A percentile compares a stretch with the other conserved stretches of the same genome.
phyloP scores from a whole-genome alignment of 768 basidiomycete species.

The Lactarius pseudohatsudake region DNA sequence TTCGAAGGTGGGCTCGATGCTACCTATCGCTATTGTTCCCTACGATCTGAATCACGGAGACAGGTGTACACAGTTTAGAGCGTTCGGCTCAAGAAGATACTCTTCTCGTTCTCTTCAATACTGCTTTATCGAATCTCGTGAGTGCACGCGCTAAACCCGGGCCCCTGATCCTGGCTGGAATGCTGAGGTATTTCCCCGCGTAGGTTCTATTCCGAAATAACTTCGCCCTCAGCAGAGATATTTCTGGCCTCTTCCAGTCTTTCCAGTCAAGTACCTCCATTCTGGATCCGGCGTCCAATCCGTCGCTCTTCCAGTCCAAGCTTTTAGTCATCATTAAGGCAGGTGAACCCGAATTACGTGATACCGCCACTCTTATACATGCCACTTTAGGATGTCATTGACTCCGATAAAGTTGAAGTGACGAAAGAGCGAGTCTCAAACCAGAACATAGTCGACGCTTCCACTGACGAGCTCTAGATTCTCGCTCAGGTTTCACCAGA shows the following conservation, averaged over 20 bases:
- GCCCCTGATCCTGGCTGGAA: neutral
- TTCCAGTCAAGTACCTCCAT: slow-evolving; percentile 58
- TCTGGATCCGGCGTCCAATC: slow-evolving; percentile 58
- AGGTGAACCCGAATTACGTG: neutral
- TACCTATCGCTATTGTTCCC: too few relatives aligned
- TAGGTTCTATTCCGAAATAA: slow-evolving; percentile 62
- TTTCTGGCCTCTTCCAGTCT: slow-evolving; percentile 57
- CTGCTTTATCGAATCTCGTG: slow-evolving; percentile 46
- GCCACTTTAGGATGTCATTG: slow-evolving; percentile 53
- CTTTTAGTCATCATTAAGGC: slow-evolving; percentile 67
- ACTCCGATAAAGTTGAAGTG: slow-evolving; percentile 58
- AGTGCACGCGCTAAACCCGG: neutral
- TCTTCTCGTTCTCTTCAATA: neutral
- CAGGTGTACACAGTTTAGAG: slow-evolving; percentile 62
- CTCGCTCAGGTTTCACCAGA: slow-evolving; percentile 54
- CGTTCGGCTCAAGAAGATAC: slow-evolving; percentile 52
- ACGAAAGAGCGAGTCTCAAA: slow-evolving; percentile 48
- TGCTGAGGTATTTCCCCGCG: slow-evolving; percentile 26
- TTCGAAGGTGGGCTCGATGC: slow-evolving; percentile 50
- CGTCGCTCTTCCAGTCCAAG: slow-evolving; percentile 55
- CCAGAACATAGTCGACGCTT: neutral
- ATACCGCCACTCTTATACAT: neutral
- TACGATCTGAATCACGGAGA: neutral
- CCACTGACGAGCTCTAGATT: slow-evolving; percentile 40
- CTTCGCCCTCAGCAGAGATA: slow-evolving; percentile 58